Base-by-base conservation (phyloP, 805 yeast genomes). In the Diddensiella caesifluorescens region DNA sequence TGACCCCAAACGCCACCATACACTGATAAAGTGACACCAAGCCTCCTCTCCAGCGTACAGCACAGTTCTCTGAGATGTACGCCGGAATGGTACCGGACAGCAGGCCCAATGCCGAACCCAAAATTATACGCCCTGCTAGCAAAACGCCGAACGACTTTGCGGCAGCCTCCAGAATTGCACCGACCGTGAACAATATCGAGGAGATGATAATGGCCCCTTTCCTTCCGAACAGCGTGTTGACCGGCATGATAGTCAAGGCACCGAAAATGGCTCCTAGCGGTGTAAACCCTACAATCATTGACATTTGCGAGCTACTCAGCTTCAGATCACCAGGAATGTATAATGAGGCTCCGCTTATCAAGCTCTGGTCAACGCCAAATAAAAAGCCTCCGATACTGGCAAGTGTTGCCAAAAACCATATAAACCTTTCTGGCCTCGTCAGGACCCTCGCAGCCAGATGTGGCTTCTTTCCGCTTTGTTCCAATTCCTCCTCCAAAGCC, bases 71-170 rank as follows among this genome's bases (percentile, higher is more conserved):
- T 21, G 75, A 67, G 7, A 73, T 60, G 51, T 69, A 74, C 3
- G 72, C 62, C 0, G 79, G 88, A 1, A 74, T 73, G 42, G 73
- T 56, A 52, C 68, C 66, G 1, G 78, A 65, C 32, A 74, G 63
- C 9, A 70, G 69, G 2, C 80, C 80, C 39, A 73, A 71, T 20
- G 77, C 78, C 9, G 75, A 32, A 5, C 80, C 80, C 19, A 73
- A 63, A 35, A 74, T 51, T 30, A 69, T 69, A 46, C 80, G 63
- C 7, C 80, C 80, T 1, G 74, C 71, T 46, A 73, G 72, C 36
- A 73, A 65, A 12, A 68, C 66, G 5, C 69, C 73, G 26, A 72
- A 59, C 22, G 40, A 41, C 7, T 29, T 31, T 16, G 54, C 54
- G 41, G 47, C 30, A 29, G 51, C 46, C 36, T 57, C 62, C 20